phyloP scores from a whole-genome alignment of 345 rosid genomes.

The Euphorbia peplus region DNA sequence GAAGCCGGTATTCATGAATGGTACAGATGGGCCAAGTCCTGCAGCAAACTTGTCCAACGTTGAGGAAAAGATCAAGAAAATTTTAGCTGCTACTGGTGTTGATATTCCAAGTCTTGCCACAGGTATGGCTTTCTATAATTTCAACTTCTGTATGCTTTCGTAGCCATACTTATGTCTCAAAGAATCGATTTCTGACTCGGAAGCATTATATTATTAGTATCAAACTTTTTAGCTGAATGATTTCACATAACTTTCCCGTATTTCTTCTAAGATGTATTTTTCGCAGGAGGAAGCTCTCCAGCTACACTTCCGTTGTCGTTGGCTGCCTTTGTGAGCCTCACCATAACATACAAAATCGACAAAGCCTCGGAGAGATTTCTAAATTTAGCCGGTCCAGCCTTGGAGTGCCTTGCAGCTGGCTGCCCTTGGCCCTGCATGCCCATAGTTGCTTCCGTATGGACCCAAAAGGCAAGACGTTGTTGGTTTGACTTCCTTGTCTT shows the following conservation, averaged over 20 bases:
- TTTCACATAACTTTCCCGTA: background rate
- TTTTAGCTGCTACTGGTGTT: slow-evolving; percentile 86
- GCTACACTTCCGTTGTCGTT: slow-evolving; percentile 90
- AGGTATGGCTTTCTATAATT: slow-evolving; percentile 41
- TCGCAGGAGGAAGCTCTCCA: slow-evolving; percentile 73
- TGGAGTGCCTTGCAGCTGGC: slow-evolving; percentile 75
- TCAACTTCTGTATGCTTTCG: background rate
- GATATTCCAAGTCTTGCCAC: slow-evolving; percentile 78
- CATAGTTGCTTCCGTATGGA: slow-evolving; percentile 79
- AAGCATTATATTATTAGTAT: background rate
- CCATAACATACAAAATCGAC: slow-evolving; percentile 92
- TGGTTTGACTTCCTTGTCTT: slow-evolving; percentile 92
- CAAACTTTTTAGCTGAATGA: too few species aligned
- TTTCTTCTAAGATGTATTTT: background rate
- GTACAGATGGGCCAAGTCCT: slow-evolving; percentile 99
- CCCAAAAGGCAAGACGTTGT: slow-evolving; percentile 90
- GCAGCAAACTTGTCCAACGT: slow-evolving; percentile 74
- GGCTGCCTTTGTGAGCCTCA: slow-evolving; percentile 91
- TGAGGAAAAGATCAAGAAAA: slow-evolving; percentile 85
- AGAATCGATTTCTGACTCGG: background rate
- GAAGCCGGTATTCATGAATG: slow-evolving; percentile 96
- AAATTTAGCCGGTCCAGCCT: slow-evolving; percentile 66
- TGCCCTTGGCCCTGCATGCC: slow-evolving; percentile 99
- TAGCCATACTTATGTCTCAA: background rate
- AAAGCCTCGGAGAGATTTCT: slow-evolving; percentile 75